These are phyloP conservation scores for Diaporthe vaccinii DNA, from an alignment of 2,329 filamentous ascomycete species.

Conservation along the genomic window DNA sequence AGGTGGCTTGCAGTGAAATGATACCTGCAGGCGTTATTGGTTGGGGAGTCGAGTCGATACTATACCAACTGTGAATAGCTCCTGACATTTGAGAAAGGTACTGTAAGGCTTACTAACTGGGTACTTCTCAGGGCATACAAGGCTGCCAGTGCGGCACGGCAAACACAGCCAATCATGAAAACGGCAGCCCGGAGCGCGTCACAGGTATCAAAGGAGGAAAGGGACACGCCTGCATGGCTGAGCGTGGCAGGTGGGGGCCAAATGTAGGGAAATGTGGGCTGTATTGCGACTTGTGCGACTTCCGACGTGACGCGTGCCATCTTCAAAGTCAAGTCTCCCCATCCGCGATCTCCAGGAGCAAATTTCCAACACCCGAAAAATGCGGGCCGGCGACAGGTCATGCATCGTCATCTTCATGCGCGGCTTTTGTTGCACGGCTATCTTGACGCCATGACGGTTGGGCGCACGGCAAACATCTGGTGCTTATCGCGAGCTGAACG, in stretches of 20 bases:
- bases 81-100: too few species aligned
- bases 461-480: background rate
- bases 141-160: too few species aligned
- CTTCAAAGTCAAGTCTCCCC: constrained; percentile 3
- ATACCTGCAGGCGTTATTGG: background rate
- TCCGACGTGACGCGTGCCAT: constrained; percentile 25
- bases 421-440: background rate
- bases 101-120: too few species aligned
- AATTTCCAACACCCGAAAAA: constrained; percentile 14
- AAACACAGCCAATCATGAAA: too few species aligned
- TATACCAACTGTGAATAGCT: background rate
- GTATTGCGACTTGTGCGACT: constrained; percentile 8
- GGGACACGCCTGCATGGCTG: constrained; percentile 17
- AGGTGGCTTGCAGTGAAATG: background rate
- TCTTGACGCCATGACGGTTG: background rate
- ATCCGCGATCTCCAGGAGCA: constrained; percentile 9
- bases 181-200: too few species aligned
- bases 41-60: background rate
- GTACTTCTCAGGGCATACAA: too few species aligned
- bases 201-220: background rate
- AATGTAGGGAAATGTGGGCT: background rate
- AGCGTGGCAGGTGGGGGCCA: background rate
- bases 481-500: too few species aligned
- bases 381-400: constrained; percentile 19
- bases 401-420: constrained; percentile 25